Evolutionary conservation across 306 rosid species (phyloP).

Genomic region (Alnus rubra): DNA sequence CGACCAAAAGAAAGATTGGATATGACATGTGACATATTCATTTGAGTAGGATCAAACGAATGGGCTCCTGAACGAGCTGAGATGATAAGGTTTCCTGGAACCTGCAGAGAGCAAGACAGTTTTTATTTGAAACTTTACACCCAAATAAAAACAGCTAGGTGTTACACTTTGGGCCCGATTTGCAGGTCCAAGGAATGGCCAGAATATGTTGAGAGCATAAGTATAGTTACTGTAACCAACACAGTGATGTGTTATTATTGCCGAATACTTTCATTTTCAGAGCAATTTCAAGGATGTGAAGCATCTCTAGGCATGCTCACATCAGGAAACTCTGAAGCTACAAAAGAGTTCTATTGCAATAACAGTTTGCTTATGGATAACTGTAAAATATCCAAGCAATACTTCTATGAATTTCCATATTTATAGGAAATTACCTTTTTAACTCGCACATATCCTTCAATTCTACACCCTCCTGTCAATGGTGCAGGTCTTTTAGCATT

Average conservation of each 20-base stretch:
- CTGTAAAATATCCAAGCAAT: conserved; percentile 8
- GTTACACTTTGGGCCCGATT: not conserved
- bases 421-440: conserved; percentile 60
- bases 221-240: not conserved
- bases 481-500: conserved; percentile 87
- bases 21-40: conserved; percentile 95
- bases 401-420: not conserved
- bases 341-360: conserved; percentile 1
- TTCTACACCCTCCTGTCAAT: conserved; percentile 80
- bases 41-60: conserved; percentile 89
- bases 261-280: conserved; percentile 3
- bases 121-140: conserved; percentile 11
- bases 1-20: conserved; percentile 80
- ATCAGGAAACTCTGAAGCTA: conserved; percentile 24
- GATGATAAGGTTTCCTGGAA: conserved; percentile 83
- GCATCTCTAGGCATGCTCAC: conserved; percentile 12
- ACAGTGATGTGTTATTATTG: conserved; percentile 1
- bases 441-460: conserved; percentile 92
- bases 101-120: conserved; percentile 50
- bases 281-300: conserved; percentile 7
- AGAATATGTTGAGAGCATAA: conserved; percentile 14
- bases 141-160: not conserved
- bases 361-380: not conserved
- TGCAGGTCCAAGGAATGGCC: not conserved
- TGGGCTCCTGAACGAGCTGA: conserved; percentile 89